phyloP scores from a whole-genome alignment of 306 rosid genomes.

The Elaeagnus macrophylla region DNA sequence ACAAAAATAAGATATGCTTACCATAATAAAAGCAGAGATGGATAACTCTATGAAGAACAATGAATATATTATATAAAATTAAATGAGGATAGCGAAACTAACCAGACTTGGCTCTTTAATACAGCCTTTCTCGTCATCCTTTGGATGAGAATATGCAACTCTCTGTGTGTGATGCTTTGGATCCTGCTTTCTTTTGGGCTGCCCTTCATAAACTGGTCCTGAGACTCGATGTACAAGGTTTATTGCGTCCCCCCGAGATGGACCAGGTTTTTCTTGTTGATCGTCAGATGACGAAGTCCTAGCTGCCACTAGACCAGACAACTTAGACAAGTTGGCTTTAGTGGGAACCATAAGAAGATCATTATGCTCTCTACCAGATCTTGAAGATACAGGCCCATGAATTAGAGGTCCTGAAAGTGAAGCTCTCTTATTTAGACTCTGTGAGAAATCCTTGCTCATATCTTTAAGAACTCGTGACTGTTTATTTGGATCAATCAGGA shows the following conservation, averaged over 20 bases:
- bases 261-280: conserved; percentile 40
- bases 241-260: conserved; percentile 20
- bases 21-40: too few species aligned
- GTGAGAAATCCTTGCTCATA: conserved; percentile 24
- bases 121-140: conserved; percentile 32
- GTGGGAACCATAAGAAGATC: conserved; percentile 25
- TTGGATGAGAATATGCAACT: conserved; percentile 27
- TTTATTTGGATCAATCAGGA: conserved; percentile 36
- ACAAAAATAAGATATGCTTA: too few species aligned
- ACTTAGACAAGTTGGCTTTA: conserved; percentile 34
- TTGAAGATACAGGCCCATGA: conserved; percentile 37
- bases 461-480: conserved; percentile 33
- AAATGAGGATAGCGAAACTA: conserved; percentile 16
- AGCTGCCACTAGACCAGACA: conserved; percentile 54
- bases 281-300: conserved; percentile 31
- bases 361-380: conserved; percentile 35
- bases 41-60: too few species aligned
- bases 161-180: conserved; percentile 30
- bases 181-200: conserved; percentile 39
- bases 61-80: neutral
- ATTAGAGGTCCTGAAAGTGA: conserved; percentile 69
- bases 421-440: conserved; percentile 34
- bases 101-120: conserved; percentile 44
- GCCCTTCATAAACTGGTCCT: conserved; percentile 34
- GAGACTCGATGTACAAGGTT: conserved; percentile 25